These are phyloP conservation scores for Iberis pinnata DNA, from an alignment of 345 rosid genomes.

Conservation along the genomic window DNA sequence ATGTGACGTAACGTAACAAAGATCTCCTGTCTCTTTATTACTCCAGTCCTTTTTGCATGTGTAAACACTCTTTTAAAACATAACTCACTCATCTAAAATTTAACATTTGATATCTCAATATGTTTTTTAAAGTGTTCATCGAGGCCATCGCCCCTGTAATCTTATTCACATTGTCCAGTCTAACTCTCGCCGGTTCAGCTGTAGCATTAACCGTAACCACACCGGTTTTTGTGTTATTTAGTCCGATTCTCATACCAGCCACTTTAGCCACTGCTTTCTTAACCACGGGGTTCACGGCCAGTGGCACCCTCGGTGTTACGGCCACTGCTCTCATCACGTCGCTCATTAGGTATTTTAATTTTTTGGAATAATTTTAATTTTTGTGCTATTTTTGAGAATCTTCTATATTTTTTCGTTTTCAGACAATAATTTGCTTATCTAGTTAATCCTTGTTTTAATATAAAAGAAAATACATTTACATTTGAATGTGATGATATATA, in stretches of 20 bases:
- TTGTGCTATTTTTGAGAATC: too few relatives aligned
- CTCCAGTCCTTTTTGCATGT: not conserved
- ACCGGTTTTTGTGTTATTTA: slow-evolving; percentile 64
- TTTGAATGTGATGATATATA: too few relatives aligned
- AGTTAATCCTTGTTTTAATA: too few relatives aligned
- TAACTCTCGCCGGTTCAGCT: slow-evolving; percentile 49
- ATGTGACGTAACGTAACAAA: not conserved
- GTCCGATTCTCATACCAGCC: slow-evolving; percentile 79
- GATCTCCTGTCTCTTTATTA: not conserved
- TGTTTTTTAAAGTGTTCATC: slow-evolving; percentile 17
- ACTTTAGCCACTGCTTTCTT: slow-evolving; percentile 39
- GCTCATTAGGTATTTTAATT: too few relatives aligned
- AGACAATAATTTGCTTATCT: too few relatives aligned
- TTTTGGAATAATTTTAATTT: too few relatives aligned
- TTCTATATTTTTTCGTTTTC: too few relatives aligned
- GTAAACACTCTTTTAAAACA: not conserved
- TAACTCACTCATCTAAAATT: not conserved
- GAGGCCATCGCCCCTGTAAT: slow-evolving; percentile 57
- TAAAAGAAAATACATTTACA: too few relatives aligned
- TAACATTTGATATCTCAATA: slow-evolving; percentile 7
- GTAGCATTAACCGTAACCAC: slow-evolving; percentile 57
- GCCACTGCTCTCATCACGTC: not conserved
- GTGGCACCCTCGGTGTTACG: not conserved
- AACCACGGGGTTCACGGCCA: slow-evolving; percentile 22
- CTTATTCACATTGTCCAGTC: slow-evolving; percentile 49